Percentiles rank a stretch among this genome's conserved stretches.
These are phyloP conservation scores for Aspergillus hiratsukae DNA, from an alignment of 2,329 filamentous ascomycete genomes.

Conservation along the genomic window DNA sequence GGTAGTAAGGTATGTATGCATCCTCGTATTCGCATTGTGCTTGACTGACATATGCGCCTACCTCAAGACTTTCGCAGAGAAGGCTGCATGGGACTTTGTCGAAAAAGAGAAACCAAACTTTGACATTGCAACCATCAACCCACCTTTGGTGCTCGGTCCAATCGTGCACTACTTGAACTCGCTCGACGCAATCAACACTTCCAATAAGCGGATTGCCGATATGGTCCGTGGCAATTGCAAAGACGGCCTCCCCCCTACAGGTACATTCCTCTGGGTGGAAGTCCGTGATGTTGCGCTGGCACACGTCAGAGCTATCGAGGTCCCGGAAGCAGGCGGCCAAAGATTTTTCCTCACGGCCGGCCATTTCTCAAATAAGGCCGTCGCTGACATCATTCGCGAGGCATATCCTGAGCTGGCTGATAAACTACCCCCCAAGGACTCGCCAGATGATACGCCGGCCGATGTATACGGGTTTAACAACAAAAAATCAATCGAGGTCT, in stretches of 20 bases:
- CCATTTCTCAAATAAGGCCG: slow-evolving; percentile 38
- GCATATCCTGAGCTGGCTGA: slow-evolving; percentile 39
- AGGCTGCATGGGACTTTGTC: slow-evolving; percentile 62
- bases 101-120: slow-evolving; percentile 55
- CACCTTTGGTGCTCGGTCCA: slow-evolving; percentile 61
- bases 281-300: slow-evolving; percentile 47
- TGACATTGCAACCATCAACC: slow-evolving; percentile 57
- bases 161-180: slow-evolving; percentile 60
- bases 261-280: slow-evolving; percentile 56
- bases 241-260: slow-evolving; percentile 54
- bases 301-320: slow-evolving; percentile 45
- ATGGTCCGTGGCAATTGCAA: slow-evolving; percentile 61
- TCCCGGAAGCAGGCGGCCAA: slow-evolving; percentile 42
- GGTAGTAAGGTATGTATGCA: slow-evolving; percentile 49
- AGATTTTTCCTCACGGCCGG: slow-evolving; percentile 44
- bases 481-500: slow-evolving; percentile 35
- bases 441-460: slow-evolving; percentile 25
- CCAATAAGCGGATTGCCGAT: slow-evolving; percentile 63
- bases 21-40: background rate
- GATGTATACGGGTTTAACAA: slow-evolving; percentile 36
- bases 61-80: slow-evolving; percentile 55
- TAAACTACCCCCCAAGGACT: slow-evolving; percentile 37
- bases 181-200: slow-evolving; percentile 65
- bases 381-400: slow-evolving; percentile 40
- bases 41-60: slow-evolving; percentile 7